phyloP scores from a whole-genome alignment of 768 basidiomycete genomes.

The Rhodotorula toruloides region DNA sequence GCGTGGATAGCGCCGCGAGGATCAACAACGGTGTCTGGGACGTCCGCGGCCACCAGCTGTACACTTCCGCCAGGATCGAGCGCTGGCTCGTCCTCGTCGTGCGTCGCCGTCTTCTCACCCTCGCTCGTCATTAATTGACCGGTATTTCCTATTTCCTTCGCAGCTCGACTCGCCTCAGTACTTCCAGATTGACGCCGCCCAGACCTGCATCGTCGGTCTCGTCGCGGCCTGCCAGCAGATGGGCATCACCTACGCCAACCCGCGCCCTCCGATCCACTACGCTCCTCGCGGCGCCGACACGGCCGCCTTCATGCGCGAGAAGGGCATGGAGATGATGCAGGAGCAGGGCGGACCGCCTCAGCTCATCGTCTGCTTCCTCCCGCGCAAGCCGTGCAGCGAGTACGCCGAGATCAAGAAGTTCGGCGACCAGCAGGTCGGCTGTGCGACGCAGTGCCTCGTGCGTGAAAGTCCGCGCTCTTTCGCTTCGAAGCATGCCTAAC shows the following conservation, averaged over 20 bases:
- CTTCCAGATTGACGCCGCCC: slow-evolving; percentile 4
- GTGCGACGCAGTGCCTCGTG: slow-evolving; percentile 37
- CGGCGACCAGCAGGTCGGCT: slow-evolving; percentile 33
- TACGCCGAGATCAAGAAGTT: slow-evolving; percentile 26
- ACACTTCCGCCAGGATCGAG: background rate
- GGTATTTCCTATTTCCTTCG: no score
- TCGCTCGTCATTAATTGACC: background rate
- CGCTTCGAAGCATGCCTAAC: background rate
- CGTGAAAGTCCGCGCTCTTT: slow-evolving; percentile 1
- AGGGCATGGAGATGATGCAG: background rate
- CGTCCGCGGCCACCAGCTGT: background rate
- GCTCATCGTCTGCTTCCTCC: slow-evolving; percentile 13
- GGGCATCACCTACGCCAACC: background rate
- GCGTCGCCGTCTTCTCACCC: background rate
- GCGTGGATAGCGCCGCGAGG: no score
- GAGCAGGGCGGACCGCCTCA: background rate
- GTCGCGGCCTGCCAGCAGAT: background rate
- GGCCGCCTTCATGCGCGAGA: background rate
- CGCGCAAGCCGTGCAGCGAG: background rate
- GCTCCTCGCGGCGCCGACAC: slow-evolving; percentile 5
- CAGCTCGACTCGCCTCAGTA: slow-evolving; percentile 2
- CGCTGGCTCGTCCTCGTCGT: background rate
- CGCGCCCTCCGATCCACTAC: slow-evolving; percentile 1
- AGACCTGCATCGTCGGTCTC: slow-evolving; percentile 6
- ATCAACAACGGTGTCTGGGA: slow-evolving; percentile 7